A percentile compares a stretch with the other conserved stretches of the same genome.
phyloP scores from a whole-genome alignment of 257 asterid genomes.

The Ehretia macrophylla region DNA sequence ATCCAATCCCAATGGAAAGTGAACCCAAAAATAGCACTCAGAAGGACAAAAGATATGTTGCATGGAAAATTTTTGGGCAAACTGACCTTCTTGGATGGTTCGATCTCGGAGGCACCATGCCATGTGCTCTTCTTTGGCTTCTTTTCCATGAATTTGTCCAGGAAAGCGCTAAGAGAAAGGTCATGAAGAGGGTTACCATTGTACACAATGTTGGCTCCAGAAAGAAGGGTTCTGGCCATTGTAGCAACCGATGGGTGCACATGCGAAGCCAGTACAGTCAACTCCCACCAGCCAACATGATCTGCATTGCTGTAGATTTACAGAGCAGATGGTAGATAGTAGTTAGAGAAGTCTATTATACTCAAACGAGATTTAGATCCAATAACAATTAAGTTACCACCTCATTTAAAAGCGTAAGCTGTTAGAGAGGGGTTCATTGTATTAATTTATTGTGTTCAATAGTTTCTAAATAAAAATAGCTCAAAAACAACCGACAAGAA shows the following conservation, averaged over 20 bases:
- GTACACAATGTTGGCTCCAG: slow-evolving; percentile 81
- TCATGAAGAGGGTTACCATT: slow-evolving; percentile 83
- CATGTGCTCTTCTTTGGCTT: slow-evolving; percentile 77
- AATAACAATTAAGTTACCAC: too few relatives aligned
- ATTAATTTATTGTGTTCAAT: too few relatives aligned
- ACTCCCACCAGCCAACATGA: slow-evolving; percentile 92
- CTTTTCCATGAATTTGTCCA: slow-evolving; percentile 97
- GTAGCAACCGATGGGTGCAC: slow-evolving; percentile 96
- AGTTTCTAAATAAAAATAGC: not conserved
- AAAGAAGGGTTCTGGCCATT: slow-evolving; percentile 85
- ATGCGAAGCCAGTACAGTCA: slow-evolving; percentile 67
- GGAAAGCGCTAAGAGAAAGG: slow-evolving; percentile 73
- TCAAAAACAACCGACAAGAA: slow-evolving; percentile 5
- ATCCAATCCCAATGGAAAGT: too few relatives aligned
- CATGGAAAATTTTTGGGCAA: not conserved
- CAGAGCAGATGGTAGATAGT: not conserved
- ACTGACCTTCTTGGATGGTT: slow-evolving; percentile 87
- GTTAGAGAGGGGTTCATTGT: too few relatives aligned
- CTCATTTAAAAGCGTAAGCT: too few relatives aligned
- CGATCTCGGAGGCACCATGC: slow-evolving; percentile 91
- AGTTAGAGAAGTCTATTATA: not conserved
- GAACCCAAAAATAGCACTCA: too few relatives aligned
- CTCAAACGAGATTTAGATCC: too few relatives aligned
- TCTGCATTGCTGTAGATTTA: slow-evolving; percentile 75
- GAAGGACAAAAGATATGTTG: not conserved